Evolutionary conservation across 169 alveolate genomes (phyloP).

Genomic region (Amoebophrya sp.): DNA sequence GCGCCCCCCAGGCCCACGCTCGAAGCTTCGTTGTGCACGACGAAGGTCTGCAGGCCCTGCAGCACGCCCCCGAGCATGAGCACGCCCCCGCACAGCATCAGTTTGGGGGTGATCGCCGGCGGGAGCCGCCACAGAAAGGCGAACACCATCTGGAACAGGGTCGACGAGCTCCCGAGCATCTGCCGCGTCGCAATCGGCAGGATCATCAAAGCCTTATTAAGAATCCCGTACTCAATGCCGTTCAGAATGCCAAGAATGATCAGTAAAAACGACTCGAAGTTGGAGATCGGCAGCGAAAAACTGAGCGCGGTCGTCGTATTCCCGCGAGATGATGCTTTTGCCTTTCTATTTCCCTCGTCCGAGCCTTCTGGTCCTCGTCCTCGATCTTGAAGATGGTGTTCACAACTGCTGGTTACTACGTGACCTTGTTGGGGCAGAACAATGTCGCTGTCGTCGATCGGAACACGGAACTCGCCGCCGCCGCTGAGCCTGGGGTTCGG

Average conservation of each 20-base stretch:
- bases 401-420: no score
- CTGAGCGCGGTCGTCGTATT: not conserved
- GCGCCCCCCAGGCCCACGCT: no score
- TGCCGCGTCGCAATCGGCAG: not conserved
- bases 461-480: no score
- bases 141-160: not conserved
- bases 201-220: not conserved
- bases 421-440: no score
- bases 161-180: not conserved
- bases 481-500: no score
- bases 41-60: not conserved
- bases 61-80: not conserved
- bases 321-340: no score
- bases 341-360: no score
- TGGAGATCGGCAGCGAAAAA: not conserved
- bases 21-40: no score
- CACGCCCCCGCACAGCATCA: not conserved
- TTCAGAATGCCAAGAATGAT: not conserved
- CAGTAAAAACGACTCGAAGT: not conserved
- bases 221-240: not conserved
- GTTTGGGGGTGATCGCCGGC: not conserved
- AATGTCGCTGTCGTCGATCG: no score
- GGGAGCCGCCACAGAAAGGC: not conserved
- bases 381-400: no score
- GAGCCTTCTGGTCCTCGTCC: no score